phyloP scores from a whole-genome alignment of 2,329 filamentous ascomycete species.

The Ophiocordyceps robertsii region DNA sequence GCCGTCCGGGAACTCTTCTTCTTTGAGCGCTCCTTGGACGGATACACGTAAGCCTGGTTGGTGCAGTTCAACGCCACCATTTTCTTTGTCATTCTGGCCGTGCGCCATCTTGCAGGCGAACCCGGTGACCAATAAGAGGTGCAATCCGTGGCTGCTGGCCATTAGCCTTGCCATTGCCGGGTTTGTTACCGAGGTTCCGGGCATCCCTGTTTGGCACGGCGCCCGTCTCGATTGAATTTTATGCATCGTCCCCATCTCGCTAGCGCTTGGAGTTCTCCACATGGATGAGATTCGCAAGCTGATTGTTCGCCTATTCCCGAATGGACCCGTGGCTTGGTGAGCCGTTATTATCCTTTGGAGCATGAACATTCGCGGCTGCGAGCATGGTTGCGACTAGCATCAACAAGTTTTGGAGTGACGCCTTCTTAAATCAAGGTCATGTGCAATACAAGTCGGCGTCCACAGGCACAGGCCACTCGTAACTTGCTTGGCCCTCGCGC shows the following conservation, averaged over 20 bases:
- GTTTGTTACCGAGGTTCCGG: constrained; percentile 38
- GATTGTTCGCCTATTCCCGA: constrained; percentile 30
- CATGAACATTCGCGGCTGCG: no score
- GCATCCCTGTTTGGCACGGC: constrained; percentile 34
- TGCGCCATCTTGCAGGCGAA: constrained; percentile 37
- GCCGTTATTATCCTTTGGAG: no score
- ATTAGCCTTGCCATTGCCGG: constrained; percentile 36
- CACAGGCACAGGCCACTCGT: no score
- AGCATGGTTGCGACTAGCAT: no score
- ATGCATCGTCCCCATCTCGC: constrained; percentile 35
- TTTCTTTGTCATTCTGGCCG: constrained; percentile 38
- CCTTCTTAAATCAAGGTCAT: no score
- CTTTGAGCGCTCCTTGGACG: constrained; percentile 31
- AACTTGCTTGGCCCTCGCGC: no score
- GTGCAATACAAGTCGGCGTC: no score
- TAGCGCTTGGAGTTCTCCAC: constrained; percentile 33
- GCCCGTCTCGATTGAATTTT: constrained; percentile 35
- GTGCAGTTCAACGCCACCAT: constrained; percentile 33
- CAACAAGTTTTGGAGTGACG: no score
- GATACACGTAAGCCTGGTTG: constrained; percentile 30
- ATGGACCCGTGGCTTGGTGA: constrained; percentile 32
- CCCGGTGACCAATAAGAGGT: constrained; percentile 29
- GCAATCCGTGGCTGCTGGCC: constrained; percentile 35
- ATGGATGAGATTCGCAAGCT: constrained; percentile 41
- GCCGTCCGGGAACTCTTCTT: constrained; percentile 33